Evolutionary conservation across 768 basidiomycete species (phyloP).

Genomic region (Tephrocybe sp.): DNA sequence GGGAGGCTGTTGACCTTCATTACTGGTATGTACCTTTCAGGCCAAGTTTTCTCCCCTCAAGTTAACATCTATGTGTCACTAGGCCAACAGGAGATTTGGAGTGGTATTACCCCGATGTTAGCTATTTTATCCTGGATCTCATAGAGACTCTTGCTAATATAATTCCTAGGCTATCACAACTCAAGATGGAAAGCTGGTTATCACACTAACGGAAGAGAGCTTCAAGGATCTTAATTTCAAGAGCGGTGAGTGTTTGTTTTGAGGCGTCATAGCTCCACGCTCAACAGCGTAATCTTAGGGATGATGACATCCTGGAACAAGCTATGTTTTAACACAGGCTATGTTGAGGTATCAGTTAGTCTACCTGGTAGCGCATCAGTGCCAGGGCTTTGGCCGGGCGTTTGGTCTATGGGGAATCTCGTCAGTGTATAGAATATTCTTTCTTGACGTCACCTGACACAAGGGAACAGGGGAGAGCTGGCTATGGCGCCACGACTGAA

Average conservation of each 20-base stretch:
- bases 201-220: slow-evolving; percentile 69
- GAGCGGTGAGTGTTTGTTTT: slow-evolving; percentile 52
- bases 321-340: slow-evolving; percentile 91
- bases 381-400: slow-evolving; percentile 84
- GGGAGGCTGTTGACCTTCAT: slow-evolving; percentile 87
- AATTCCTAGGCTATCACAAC: slow-evolving; percentile 63
- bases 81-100: slow-evolving; percentile 75
- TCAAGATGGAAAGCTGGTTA: slow-evolving; percentile 69
- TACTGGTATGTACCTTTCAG: slow-evolving; percentile 58
- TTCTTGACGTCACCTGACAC: neutral
- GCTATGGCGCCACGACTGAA: slow-evolving; percentile 87
- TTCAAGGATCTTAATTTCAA: slow-evolving; percentile 83
- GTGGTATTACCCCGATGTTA: slow-evolving; percentile 77
- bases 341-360: slow-evolving; percentile 80
- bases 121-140: slow-evolving; percentile 14
- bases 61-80: slow-evolving; percentile 13
- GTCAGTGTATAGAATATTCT: slow-evolving; percentile 26
- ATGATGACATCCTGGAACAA: slow-evolving; percentile 92
- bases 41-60: neutral
- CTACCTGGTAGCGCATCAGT: slow-evolving; percentile 59
- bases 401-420: slow-evolving; percentile 78
- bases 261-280: slow-evolving; percentile 20
- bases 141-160: neutral
- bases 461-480: slow-evolving; percentile 63
- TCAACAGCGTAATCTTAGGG: slow-evolving; percentile 27